A percentile compares a stretch with the other conserved stretches of the same genome.
These are phyloP conservation scores for Paracoccidioides lutzii DNA, from an alignment of 2,329 filamentous ascomycete genomes.

Conservation along the genomic window DNA sequence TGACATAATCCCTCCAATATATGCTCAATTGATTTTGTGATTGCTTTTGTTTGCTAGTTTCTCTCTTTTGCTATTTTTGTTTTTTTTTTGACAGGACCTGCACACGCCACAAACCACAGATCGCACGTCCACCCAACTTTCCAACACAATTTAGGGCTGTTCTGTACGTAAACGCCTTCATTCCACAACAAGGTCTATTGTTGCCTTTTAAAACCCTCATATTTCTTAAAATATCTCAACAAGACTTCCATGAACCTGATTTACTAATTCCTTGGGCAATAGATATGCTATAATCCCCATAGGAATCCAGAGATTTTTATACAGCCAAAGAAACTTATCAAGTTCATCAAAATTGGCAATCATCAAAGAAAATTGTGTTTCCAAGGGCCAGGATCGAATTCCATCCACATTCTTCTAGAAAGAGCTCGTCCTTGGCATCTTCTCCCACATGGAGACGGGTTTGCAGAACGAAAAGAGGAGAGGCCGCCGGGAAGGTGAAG, in stretches of 20 bases:
- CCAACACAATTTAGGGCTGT: background rate
- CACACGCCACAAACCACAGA: background rate
- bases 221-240: background rate
- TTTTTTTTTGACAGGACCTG: background rate
- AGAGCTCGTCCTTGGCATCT: background rate
- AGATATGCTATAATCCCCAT: background rate
- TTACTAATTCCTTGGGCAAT: background rate
- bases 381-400: background rate
- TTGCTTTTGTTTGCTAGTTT: background rate
- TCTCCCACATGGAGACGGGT: slow-evolving; percentile 2
- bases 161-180: background rate
- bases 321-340: background rate
- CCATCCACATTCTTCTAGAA: background rate
- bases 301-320: background rate
- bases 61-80: background rate
- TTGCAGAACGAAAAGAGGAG: slow-evolving; percentile 3
- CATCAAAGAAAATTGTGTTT: background rate
- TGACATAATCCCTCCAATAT: background rate
- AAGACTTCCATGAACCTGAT: background rate
- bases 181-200: background rate
- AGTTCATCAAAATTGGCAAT: background rate
- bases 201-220: background rate
- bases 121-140: background rate
- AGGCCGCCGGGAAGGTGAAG: background rate
- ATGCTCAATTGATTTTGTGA: background rate